A percentile compares a stretch with the other conserved stretches of the same genome.
These are phyloP conservation scores for Fusarium brachygibbosum DNA, from an alignment of 2,329 filamentous ascomycete species.

Conservation along the genomic window DNA sequence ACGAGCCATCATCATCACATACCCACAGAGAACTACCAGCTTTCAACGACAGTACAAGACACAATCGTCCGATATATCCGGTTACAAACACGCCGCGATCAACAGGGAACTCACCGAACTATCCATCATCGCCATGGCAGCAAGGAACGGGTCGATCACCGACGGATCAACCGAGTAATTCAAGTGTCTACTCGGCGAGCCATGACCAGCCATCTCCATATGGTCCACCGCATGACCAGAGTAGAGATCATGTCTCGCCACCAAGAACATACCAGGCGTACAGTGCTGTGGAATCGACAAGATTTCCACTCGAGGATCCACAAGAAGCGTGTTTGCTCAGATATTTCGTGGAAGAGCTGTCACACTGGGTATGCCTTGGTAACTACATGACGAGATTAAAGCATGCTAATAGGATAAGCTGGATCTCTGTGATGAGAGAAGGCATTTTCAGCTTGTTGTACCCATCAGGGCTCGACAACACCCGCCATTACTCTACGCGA, in stretches of 20 bases:
- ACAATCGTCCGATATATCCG: conserved; percentile 1
- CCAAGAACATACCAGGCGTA: conserved; percentile 22
- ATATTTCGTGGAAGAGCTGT: conserved; percentile 58
- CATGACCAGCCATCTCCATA: conserved; percentile 35
- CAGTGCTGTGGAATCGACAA: conserved; percentile 12
- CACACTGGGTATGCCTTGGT: conserved; percentile 53
- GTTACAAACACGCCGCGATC: conserved; percentile 5
- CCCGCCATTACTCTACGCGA: conserved; percentile 56
- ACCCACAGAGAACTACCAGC: neutral
- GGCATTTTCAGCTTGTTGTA: conserved; percentile 58
- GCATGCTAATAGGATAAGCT: conserved; percentile 49
- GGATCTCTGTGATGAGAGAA: conserved; percentile 57
- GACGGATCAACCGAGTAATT: conserved; percentile 15
- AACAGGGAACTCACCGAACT: conserved; percentile 11
- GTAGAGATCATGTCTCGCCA: conserved; percentile 13
- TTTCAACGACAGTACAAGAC: conserved; percentile 15
- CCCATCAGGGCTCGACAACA: conserved; percentile 54
- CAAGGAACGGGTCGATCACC: conserved; percentile 26
- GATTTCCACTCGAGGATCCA: conserved; percentile 52
- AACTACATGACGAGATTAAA: rapidly evolving
- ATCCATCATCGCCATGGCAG: conserved; percentile 32
- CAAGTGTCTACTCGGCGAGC: conserved; percentile 22
- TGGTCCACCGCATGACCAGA: conserved; percentile 10
- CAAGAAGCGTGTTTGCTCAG: conserved; percentile 57
- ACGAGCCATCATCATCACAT: neutral